Percentiles rank a stretch among this genome's conserved stretches.
These are phyloP conservation scores for Syzygium aromaticum DNA, from an alignment of 345 rosid species.

Conservation along the genomic window DNA sequence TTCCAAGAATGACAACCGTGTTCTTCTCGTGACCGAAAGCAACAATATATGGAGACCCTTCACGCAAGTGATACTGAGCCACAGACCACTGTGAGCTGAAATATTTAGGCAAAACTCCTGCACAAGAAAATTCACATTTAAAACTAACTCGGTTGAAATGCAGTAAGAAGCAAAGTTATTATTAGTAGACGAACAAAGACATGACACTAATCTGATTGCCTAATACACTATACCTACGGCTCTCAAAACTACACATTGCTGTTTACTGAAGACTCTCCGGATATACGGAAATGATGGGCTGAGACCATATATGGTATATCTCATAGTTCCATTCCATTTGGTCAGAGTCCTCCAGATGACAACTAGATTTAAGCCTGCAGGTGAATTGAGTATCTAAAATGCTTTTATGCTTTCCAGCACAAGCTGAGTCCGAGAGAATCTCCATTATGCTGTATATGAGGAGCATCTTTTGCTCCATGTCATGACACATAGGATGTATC, in stretches of 20 bases:
- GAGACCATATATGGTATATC: neutral
- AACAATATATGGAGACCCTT: conserved; percentile 76
- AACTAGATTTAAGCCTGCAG: neutral
- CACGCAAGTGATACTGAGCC: conserved; percentile 80
- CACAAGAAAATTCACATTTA: neutral
- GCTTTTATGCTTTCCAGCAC: neutral
- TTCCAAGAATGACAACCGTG: conserved; percentile 80
- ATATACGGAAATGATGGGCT: neutral
- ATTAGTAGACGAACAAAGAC: neutral
- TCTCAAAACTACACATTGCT: neutral
- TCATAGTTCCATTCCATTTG: neutral
- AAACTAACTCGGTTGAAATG: neutral
- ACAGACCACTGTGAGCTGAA: conserved; percentile 98
- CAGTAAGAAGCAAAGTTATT: neutral
- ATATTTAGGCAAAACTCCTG: conserved; percentile 95
- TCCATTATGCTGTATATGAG: neutral
- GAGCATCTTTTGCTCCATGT: neutral
- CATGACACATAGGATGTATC: neutral
- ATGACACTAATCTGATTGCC: neutral
- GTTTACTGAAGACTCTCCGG: neutral
- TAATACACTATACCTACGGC: neutral
- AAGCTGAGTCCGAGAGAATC: neutral
- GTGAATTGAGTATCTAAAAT: neutral
- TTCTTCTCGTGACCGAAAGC: conserved; percentile 93
- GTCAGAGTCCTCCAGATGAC: neutral